A percentile compares a stretch with the other conserved stretches of the same genome.
Evolutionary conservation across 2,329 filamentous ascomycete genomes (phyloP).

Genomic region (Calycina marina): DNA sequence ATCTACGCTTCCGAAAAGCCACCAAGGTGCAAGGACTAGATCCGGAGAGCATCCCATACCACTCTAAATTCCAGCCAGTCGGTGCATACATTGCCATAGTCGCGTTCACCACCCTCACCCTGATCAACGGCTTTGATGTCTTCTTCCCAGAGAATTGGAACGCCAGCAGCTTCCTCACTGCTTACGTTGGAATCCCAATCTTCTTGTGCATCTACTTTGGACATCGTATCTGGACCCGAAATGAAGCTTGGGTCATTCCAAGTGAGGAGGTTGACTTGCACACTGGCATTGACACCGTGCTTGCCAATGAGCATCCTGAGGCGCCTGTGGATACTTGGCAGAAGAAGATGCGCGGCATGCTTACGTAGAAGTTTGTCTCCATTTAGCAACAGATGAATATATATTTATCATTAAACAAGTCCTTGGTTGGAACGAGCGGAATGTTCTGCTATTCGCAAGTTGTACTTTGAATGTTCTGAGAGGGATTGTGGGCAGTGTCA

Average conservation of each 20-base stretch:
- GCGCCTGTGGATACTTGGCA: not conserved
- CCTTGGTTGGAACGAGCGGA: no score
- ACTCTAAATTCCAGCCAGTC: constrained; percentile 39
- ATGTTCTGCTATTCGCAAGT: no score
- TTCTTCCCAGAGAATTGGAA: constrained; percentile 46
- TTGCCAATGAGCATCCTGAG: not conserved
- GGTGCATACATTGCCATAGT: constrained; percentile 38
- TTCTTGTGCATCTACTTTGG: constrained; percentile 40
- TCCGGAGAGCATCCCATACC: constrained; percentile 32
- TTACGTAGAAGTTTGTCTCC: no score
- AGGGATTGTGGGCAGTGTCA: no score
- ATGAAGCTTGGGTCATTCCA: not conserved
- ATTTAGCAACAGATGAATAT: no score
- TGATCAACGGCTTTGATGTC: constrained; percentile 50
- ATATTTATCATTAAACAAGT: no score
- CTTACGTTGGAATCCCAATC: constrained; percentile 50
- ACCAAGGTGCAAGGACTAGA: constrained; percentile 28
- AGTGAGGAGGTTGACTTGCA: not conserved
- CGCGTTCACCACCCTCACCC: constrained; percentile 34
- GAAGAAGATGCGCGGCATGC: not conserved
- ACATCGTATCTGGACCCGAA: constrained; percentile 22
- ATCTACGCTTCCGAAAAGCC: constrained; percentile 42
- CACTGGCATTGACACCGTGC: not conserved
- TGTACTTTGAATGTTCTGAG: no score
- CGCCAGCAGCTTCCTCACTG: constrained; percentile 40